Percentiles rank a stretch among this genome's conserved stretches.
Evolutionary conservation across 2,329 filamentous ascomycete genomes (phyloP).

Genomic region (Didymella pomorum): DNA sequence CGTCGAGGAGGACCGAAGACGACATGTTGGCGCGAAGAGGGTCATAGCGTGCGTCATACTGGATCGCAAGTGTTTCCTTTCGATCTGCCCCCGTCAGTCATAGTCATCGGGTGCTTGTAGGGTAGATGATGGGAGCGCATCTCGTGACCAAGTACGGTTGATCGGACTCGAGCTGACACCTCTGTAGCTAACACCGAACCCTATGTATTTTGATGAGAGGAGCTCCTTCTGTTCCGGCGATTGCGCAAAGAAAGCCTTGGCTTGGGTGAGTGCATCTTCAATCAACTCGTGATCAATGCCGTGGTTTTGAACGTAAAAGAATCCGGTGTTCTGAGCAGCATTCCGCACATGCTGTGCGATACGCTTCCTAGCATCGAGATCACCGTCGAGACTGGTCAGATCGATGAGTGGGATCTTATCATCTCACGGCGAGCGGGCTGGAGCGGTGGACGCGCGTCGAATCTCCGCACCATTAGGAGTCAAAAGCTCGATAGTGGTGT

Average conservation of each 20-base stretch:
- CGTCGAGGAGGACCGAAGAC: background rate
- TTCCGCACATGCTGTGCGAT: constrained; percentile 40
- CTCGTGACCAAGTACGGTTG: constrained; percentile 8
- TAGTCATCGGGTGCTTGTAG: background rate
- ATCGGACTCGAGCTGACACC: constrained; percentile 3
- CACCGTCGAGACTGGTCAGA: constrained; percentile 47
- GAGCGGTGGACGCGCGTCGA: constrained; percentile 9
- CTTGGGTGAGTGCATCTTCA: constrained; percentile 14
- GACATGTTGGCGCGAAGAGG: background rate
- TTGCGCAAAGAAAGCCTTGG: constrained; percentile 8
- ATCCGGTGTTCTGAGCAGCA: constrained; percentile 21
- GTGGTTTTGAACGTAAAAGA: constrained; percentile 29
- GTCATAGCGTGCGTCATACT: constrained; percentile 10
- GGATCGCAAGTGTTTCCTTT: constrained; percentile 11
- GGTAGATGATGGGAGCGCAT: background rate
- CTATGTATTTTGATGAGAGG: background rate
- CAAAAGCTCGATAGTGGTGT: constrained; percentile 7
- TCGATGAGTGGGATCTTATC: constrained; percentile 50
- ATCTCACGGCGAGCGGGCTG: constrained; percentile 1
- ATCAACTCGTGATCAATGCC: constrained; percentile 38
- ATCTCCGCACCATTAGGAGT: constrained; percentile 7
- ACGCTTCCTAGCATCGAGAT: constrained; percentile 51
- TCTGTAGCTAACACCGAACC: constrained; percentile 2
- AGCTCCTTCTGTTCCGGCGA: background rate
- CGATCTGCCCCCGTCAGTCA: background rate